Evolutionary conservation across 1,284 basidiomycete species (phyloP).

Genomic region (Ganoderma sp.): DNA sequence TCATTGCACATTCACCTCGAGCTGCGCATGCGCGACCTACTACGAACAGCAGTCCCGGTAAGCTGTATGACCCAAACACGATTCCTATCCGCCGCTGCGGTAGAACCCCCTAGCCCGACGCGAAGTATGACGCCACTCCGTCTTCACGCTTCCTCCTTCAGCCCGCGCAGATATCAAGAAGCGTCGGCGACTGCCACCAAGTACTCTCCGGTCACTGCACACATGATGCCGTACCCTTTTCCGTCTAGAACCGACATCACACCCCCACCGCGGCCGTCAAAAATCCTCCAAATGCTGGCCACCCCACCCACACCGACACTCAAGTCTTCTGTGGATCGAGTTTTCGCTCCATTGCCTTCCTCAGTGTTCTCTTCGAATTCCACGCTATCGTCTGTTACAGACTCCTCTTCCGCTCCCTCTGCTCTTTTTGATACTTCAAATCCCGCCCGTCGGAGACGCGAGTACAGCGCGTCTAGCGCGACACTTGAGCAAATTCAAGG

Average conservation of each 20-base stretch:
- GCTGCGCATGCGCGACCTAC: conserved; percentile 37
- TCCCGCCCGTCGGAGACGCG: conserved; percentile 45
- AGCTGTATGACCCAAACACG: conserved; percentile 73
- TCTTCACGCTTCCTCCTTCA: conserved; percentile 52
- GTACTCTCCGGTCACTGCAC: conserved; percentile 85
- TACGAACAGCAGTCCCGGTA: conserved; percentile 48
- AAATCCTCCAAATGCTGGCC: conserved; percentile 39
- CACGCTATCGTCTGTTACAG: conserved; percentile 75
- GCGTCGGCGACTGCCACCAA: conserved; percentile 46
- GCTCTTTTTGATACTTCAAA: conserved; percentile 57
- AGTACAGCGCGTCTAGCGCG: conserved; percentile 60
- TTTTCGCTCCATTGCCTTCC: conserved; percentile 77
- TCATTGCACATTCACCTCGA: conserved; percentile 49
- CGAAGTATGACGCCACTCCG: conserved; percentile 59
- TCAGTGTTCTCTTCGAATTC: conserved; percentile 72
- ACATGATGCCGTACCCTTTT: conserved; percentile 85
- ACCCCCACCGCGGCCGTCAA: conserved; percentile 19
- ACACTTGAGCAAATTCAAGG: conserved; percentile 81
- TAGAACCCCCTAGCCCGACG: conserved; percentile 65
- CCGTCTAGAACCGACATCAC: conserved; percentile 60
- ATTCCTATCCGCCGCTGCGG: conserved; percentile 65
- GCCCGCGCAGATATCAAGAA: conserved; percentile 43
- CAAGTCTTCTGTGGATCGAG: conserved; percentile 68
- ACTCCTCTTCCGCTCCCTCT: conserved; percentile 71
- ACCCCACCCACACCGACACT: conserved; percentile 55